Base-by-base conservation (phyloP, 1,139 yeast species). In the Ogataea hybrid region DNA sequence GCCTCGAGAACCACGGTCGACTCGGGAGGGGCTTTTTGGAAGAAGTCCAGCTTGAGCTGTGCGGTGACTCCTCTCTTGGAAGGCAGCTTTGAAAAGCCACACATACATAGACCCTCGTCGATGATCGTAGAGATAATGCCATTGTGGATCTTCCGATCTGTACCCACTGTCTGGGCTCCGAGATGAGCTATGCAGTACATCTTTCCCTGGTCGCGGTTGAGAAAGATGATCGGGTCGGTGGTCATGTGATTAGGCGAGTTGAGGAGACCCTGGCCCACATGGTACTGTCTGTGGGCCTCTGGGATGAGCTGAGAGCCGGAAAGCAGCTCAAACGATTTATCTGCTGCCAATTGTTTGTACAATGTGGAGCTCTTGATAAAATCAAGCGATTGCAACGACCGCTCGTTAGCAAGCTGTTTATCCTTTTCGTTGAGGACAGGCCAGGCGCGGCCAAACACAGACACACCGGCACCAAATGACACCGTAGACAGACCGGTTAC, bases 51-150 rank as follows among this genome's bases (percentile, higher is more conserved):
- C 12, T 75, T 68, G 33, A 92, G 68, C 37, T 74, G 73, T 0
- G 96, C 98, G 1, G 98, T 92, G 15, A 92, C 96, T n/a, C 97
- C 97, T 41, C 83, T 72, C 43, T 79, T 77, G 42, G 82, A 79
- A 1, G 98, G 97, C n/a, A 92, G 69, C 25, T 73, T 66, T 5
- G 90, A 81, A 59, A 89, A 92, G 15, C 96, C 97, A 57, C 96
- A 86, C 35, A 81, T 73, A 56, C 96, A 88, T 33, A 92, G 69
- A 0, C 86, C 82, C 61, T 92, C 98, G 62, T 92, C 98, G 36
- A 92, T 57, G 28, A 92, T 65, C 2, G 96, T 83, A 1, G 96
- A 79, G 2, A 90, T 66, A 4, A 90, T 71, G 0, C 98, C 98
- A 51, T 92, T 90, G 58, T 92, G 97, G 25, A 92, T 76, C 41